Evolutionary conservation across 176 grass and related monocot genomes (phyloP), one percentile per base, ranked within the genome.

Genomic region (Phyllostachys edulis): DNA sequence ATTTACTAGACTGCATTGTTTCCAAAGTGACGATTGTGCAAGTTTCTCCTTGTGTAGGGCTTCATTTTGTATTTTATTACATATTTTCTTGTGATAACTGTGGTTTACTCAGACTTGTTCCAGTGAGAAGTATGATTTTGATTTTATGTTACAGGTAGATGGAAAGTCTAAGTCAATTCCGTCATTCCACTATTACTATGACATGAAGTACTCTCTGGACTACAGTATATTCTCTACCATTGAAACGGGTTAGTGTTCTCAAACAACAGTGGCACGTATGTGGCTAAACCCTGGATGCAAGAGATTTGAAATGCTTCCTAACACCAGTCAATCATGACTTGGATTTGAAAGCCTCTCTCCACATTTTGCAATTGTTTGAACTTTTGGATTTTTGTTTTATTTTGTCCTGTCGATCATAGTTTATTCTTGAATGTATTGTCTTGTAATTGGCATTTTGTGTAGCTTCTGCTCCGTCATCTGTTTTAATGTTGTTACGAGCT

Each of bases 151-250:
- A 76, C 80, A 98, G 96, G 56, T 78, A 49, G 38, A 73, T 81
- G 57, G 81, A 49, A 82, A 92, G 62, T 73, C 85, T 51, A 66
- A 66, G 37, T 91, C 78, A 79, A 42, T 87, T 88, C 74, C 92
- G 84, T 91, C 85, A 50, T 83, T 66, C 50, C 47, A 93, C 36
- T 95, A 90, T 84, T 98, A 98, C 85, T 98, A 95, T 82, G 87
- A 98, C 87, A 95, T 95, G 96, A 98, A 95, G 71, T 98, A 98
- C 62, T 93, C 91, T 71, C 29, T 75, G 54, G 89, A 98, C 62
- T 98, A 98, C 51, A 91, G 79, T 78, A 91, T 91, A 46, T 98
- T 98, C 82, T 93, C 78, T 85, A 91, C 81, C 54, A 78, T 93
- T 21, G 72, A 86, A 89, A 83, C 41, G 24, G 79, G 92, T 93